phyloP scores from a whole-genome alignment of 257 asterid species.

The Fraxinus americana region DNA sequence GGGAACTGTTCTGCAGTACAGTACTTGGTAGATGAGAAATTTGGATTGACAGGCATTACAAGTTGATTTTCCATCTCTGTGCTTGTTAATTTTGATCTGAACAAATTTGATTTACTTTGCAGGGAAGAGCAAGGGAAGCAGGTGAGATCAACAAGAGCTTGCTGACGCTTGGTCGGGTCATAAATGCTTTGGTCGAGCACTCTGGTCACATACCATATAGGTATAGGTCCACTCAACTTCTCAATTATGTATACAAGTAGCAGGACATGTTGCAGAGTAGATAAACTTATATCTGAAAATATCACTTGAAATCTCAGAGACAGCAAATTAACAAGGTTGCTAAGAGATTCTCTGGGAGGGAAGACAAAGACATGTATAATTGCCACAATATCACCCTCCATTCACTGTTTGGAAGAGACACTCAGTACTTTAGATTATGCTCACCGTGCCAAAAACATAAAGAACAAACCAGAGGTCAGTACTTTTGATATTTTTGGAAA shows the following conservation, averaged over 20 bases:
- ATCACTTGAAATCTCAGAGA: conserved; percentile 61
- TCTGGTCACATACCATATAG: conserved; percentile 97
- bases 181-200: conserved; percentile 96
- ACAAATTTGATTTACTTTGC: conserved; percentile 28
- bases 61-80: not conserved
- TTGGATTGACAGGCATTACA: conserved; percentile 1
- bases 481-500: conserved; percentile 12
- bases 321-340: conserved; percentile 91
- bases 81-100: not conserved
- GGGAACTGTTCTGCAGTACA: conserved; percentile 9
- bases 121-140: conserved; percentile 99
- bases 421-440: conserved; percentile 98
- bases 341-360: conserved; percentile 97
- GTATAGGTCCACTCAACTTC: conserved; percentile 38
- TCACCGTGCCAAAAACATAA: conserved; percentile 97
- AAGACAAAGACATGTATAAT: conserved; percentile 96
- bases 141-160: conserved; percentile 99
- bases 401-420: conserved; percentile 91
- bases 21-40: not conserved
- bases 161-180: conserved; percentile 95
- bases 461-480: conserved; percentile 96
- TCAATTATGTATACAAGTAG: not conserved
- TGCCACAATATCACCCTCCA: conserved; percentile 92
- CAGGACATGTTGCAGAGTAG: conserved; percentile 13
- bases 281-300: not conserved